Evolutionary conservation across 2,329 filamentous ascomycete genomes (phyloP).

Genomic region (Fusarium concolor): DNA sequence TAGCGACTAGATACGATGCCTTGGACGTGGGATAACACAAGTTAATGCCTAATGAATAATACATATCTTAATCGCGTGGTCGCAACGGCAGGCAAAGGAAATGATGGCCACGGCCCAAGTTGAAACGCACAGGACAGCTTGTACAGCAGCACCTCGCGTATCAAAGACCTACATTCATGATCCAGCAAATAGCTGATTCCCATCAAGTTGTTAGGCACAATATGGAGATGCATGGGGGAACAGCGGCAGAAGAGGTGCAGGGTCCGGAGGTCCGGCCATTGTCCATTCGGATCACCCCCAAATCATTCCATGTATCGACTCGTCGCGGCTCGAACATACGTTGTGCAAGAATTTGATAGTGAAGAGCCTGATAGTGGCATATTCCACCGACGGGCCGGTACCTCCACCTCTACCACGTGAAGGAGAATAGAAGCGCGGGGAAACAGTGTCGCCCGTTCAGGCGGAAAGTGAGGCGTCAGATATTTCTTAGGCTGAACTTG

Average conservation of each 20-base stretch:
- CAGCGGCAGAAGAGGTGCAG: conserved; percentile 18
- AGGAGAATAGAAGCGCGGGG: conserved; percentile 4
- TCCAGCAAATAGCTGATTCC: conserved; percentile 16
- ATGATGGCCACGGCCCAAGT: conserved; percentile 11
- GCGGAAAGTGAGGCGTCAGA: conserved; percentile 36
- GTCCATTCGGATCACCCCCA: conserved; percentile 31
- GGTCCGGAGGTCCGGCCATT: conserved; percentile 9
- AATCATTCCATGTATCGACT: conserved; percentile 21
- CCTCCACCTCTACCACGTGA: conserved; percentile 12
- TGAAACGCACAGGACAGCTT: conserved; percentile 11
- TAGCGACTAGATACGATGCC: conserved; percentile 1
- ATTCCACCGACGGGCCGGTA: conserved; percentile 21
- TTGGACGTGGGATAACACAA: conserved; percentile 4
- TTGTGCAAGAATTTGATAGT: conserved; percentile 25
- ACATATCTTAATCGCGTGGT: conserved; percentile 12
- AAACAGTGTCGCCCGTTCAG: conserved; percentile 8
- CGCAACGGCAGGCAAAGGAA: conserved; percentile 16
- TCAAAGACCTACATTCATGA: background rate
- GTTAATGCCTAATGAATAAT: conserved; percentile 6
- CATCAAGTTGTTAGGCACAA: conserved; percentile 36
- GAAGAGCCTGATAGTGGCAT: background rate
- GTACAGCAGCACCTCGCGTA: conserved; percentile 9
- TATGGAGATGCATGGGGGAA: conserved; percentile 17
- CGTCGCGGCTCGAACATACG: conserved; percentile 1
- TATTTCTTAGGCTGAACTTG: conserved; percentile 11